Conservation (phyloP, 345 rosid species). For the Sisymbrium irio region DNA sequence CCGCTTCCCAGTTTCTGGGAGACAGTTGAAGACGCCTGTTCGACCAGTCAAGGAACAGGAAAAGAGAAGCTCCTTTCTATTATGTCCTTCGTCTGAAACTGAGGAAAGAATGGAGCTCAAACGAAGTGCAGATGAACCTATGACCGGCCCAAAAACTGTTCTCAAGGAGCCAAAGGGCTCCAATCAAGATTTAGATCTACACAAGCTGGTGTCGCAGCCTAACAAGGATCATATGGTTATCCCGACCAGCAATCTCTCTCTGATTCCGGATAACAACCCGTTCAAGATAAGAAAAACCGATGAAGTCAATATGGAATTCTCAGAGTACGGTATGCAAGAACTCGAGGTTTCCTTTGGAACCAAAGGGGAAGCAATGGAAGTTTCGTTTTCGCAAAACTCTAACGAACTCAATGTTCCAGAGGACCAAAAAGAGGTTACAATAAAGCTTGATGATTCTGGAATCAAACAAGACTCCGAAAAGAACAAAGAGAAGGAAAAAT, state of each 20-base stretch:
- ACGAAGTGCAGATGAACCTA: slow-evolving; percentile 24
- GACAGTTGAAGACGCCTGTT: slow-evolving; percentile 15
- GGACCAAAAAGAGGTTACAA: slow-evolving; percentile 21
- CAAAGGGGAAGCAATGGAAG: slow-evolving; percentile 29
- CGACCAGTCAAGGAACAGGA: slow-evolving; percentile 29
- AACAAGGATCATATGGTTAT: slow-evolving; percentile 3
- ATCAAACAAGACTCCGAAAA: slow-evolving; percentile 1
- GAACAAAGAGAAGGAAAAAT: not conserved
- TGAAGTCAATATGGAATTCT: slow-evolving; percentile 17
- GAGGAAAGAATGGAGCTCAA: slow-evolving; percentile 30
- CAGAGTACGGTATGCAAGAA: slow-evolving; percentile 7
- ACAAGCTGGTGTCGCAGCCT: slow-evolving; percentile 42
- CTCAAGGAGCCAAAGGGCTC: slow-evolving; percentile 37
- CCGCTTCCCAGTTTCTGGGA: slow-evolving; percentile 28
- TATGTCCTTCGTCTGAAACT: slow-evolving; percentile 30
- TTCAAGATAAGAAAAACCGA: slow-evolving; percentile 49
- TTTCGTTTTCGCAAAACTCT: slow-evolving; percentile 5
- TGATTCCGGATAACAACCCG: slow-evolving; percentile 58
- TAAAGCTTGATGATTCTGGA: slow-evolving; percentile 37
- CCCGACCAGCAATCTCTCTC: slow-evolving; percentile 19
- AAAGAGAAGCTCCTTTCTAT: slow-evolving; percentile 31
- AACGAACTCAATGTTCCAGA: not conserved
- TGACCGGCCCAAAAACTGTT: slow-evolving; percentile 19
- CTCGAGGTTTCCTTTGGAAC: slow-evolving; percentile 26
- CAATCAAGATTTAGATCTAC: slow-evolving; percentile 48